A percentile compares a stretch with the other conserved stretches of the same genome.
Evolutionary conservation across 1,284 basidiomycete species (phyloP).

Genomic region (Ceratorhiza oryzae-sativae): DNA sequence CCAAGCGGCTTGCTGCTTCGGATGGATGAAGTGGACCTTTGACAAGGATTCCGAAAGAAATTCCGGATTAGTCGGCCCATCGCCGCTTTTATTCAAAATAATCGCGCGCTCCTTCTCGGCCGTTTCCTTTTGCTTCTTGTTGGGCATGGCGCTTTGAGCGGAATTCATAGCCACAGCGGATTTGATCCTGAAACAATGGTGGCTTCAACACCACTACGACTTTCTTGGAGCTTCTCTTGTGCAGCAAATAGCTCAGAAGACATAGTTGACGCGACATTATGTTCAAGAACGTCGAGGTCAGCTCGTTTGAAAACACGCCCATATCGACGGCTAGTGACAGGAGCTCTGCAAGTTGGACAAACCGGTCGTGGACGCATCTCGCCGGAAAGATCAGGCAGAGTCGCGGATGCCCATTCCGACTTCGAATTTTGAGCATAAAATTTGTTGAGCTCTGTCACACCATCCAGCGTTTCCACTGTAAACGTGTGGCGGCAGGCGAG

Average conservation of each 20-base stretch:
- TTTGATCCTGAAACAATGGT: not conserved
- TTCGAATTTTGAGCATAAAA: conserved; percentile 56
- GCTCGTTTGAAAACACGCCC: conserved; percentile 68
- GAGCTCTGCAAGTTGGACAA: conserved; percentile 63
- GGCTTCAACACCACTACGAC: not conserved
- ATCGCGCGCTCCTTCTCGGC: not conserved
- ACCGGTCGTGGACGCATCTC: conserved; percentile 51
- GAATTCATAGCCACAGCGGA: not conserved
- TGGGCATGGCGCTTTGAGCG: not conserved
- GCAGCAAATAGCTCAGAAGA: conserved; percentile 7
- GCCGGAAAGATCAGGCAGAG: not conserved
- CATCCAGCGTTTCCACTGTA: conserved; percentile 75
- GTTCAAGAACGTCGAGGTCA: conserved; percentile 66
- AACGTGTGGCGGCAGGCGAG: conserved; percentile 70
- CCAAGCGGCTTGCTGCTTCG: conserved; percentile 50
- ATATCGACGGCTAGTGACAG: conserved; percentile 63
- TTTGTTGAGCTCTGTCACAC: conserved; percentile 59
- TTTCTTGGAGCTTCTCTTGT: not conserved
- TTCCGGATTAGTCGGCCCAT: not conserved
- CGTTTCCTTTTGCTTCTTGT: not conserved
- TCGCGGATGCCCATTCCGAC: not conserved
- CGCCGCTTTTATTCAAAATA: not conserved
- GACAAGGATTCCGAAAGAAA: not conserved
- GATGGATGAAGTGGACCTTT: not conserved
- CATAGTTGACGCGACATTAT: conserved; percentile 59